phyloP scores from a whole-genome alignment of 352 stramenopile genomes.

The Globisporangium paroecandrum region DNA sequence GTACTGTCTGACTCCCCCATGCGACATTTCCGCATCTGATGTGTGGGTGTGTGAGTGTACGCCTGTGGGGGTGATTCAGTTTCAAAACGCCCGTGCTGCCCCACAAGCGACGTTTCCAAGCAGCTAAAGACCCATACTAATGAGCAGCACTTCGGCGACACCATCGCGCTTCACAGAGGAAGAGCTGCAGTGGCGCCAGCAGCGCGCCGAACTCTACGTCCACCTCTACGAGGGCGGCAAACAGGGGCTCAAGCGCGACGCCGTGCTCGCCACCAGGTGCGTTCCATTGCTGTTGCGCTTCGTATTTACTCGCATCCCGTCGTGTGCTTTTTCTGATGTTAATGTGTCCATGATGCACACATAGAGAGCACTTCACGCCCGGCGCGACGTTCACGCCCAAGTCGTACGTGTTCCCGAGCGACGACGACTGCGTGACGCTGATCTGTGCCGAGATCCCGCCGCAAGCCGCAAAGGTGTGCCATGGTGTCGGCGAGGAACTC shows the following conservation, averaged over 20 bases:
- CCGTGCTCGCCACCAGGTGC: constrained; percentile 35
- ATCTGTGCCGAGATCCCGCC: constrained; percentile 43
- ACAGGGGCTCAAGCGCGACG: constrained; percentile 32
- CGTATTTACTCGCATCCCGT: not conserved
- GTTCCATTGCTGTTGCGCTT: constrained; percentile 4
- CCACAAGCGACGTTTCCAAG: not conserved
- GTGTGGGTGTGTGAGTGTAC: not conserved
- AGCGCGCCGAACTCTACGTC: constrained; percentile 37
- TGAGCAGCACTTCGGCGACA: constrained; percentile 2
- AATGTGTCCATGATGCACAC: not conserved
- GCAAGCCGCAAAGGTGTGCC: constrained; percentile 34
- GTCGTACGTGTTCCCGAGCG: constrained; percentile 41
- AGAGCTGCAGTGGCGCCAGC: constrained; percentile 38
- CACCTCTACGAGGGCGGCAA: constrained; percentile 36
- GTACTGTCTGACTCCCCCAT: not conserved
- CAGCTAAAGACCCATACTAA: not conserved
- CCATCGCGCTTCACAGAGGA: constrained; percentile 17
- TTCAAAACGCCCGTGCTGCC: not conserved
- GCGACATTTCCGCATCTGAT: not conserved
- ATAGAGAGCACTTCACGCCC: constrained; percentile 31
- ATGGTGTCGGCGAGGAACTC: constrained; percentile 39
- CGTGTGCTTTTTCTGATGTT: not conserved
- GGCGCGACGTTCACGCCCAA: constrained; percentile 40
- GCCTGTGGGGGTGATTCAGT: not conserved
- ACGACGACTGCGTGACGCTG: constrained; percentile 44